Evolutionary conservation across 2,329 filamentous ascomycete species (phyloP).

Genomic region (Colletotrichum tamarilloi): DNA sequence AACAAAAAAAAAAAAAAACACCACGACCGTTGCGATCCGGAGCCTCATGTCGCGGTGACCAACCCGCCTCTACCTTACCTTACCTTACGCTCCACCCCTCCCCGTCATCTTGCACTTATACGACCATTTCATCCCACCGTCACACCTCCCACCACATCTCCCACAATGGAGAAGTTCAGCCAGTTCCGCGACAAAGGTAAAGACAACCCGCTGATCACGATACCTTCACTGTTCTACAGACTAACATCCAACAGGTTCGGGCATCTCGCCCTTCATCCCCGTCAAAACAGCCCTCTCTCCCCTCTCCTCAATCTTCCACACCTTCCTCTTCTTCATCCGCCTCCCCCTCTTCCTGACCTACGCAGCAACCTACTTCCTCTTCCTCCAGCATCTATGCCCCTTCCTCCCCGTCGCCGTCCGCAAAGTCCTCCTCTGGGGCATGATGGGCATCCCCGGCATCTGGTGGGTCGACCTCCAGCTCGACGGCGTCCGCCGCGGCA

Average conservation of each 20-base stretch:
- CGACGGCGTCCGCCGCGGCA: conserved; percentile 94
- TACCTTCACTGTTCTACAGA: not conserved
- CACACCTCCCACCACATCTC: not conserved
- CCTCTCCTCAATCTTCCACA: conserved; percentile 72
- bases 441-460: conserved; percentile 89
- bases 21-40: not conserved
- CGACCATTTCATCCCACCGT: not conserved
- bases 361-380: conserved; percentile 76
- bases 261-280: conserved; percentile 95
- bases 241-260: conserved; percentile 75
- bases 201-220: not conserved
- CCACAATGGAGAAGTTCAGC: conserved; percentile 90
- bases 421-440: conserved; percentile 87
- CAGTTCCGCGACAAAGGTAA: conserved; percentile 91
- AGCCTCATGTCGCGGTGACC: conserved; percentile 25
- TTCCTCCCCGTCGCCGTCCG: conserved; percentile 67
- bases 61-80: not conserved
- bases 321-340: conserved; percentile 82
- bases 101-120: conserved; percentile 16
- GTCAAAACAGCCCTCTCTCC: conserved; percentile 73
- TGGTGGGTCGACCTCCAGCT: conserved; percentile 99
- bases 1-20: not conserved
- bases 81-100: not conserved
- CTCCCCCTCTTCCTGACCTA: conserved; percentile 81
- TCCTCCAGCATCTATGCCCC: conserved; percentile 84